Base-by-base conservation (phyloP, 345 rosid genomes). In the Zanthoxylum bungeanum region DNA sequence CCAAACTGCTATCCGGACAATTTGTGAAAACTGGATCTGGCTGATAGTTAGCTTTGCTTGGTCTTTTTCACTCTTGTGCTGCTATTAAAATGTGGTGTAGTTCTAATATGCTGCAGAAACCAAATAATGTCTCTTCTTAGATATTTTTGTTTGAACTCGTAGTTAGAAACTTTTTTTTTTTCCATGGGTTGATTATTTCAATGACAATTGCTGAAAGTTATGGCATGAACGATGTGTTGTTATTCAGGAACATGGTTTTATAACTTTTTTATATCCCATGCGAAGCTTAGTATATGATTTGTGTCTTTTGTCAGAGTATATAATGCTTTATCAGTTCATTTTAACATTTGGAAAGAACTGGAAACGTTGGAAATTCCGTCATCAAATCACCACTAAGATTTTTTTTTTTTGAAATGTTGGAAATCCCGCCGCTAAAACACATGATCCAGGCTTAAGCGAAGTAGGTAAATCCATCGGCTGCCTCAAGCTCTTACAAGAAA, bases 1-100 rank as follows among this genome's bases (percentile, higher is more conserved):
- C 82, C 22, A 78, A 78, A 66, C 63, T 85, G 73, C 76, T 82
- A 58, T 76, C 81, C 4, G 71, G 47, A 28, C 83, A 85, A 47
- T 81, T 76, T 16, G 72, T 52, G 60, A 75, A 72, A 60, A 44
- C 57, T 3, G 64, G 52, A 10, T 30, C 57, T 1, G 60, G 52
- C 10, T 37, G 82, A 56, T 47, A 6, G 16, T 34, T 47, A 10
- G 46, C 46, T 50, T 44, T 39, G 12, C 61, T 55, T 24, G 30
- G n/a, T 33, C 21, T 30, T 66, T 49, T 66, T 56, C 22, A 49
- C n/a, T 9, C 19, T 9, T 34, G 0, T 55, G 47, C 9, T 17
- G 19, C 39, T 25, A 55, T n/a, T 40, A 17, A 5, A 37, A 36
- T 19, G 16, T 52, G 62, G 51, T 27, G 51, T 53, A 24, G 60